phyloP scores from a whole-genome alignment of 306 rosid genomes.

The Phaseolus lunatus region DNA sequence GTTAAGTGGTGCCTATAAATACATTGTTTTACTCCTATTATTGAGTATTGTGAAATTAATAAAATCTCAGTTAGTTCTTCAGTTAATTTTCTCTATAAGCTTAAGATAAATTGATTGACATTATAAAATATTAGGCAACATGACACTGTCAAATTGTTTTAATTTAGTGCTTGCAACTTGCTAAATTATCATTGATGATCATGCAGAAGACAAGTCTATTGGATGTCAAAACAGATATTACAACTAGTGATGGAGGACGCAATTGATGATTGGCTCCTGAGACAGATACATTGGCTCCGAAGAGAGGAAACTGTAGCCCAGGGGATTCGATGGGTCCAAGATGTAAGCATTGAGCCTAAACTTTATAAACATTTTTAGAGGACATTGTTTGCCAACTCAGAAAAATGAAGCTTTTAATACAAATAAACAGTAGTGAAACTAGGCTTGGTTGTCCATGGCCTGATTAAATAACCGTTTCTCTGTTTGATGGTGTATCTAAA shows the following conservation, averaged over 20 bases:
- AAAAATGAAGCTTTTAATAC: slow-evolving; percentile 41
- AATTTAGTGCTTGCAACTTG: slow-evolving; percentile 29
- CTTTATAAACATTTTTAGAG: slow-evolving; percentile 28
- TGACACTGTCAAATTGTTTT: slow-evolving; percentile 39
- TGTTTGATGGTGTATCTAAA: not conserved
- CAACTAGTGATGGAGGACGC: slow-evolving; percentile 97
- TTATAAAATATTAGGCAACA: slow-evolving; percentile 5
- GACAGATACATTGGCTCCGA: slow-evolving; percentile 88
- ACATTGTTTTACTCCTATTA: too few relatives aligned
- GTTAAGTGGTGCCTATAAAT: too few relatives aligned
- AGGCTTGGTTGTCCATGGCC: slow-evolving; percentile 20
- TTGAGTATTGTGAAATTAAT: too few relatives aligned
- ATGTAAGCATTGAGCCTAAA: slow-evolving; percentile 67
- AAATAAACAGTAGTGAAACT: slow-evolving; percentile 9
- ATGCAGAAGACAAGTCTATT: slow-evolving; percentile 93
- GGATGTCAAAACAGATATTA: slow-evolving; percentile 97
- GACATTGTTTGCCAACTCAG: slow-evolving; percentile 40
- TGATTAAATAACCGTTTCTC: slow-evolving; percentile 19
- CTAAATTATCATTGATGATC: slow-evolving; percentile 36
- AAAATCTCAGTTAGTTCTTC: too few relatives aligned
- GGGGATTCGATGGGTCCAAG: slow-evolving; percentile 93
- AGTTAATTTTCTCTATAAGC: too few relatives aligned
- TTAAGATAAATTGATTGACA: slow-evolving; percentile 25
- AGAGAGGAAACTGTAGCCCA: slow-evolving; percentile 78
- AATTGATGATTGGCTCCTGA: slow-evolving; percentile 90